Conservation (phyloP, 768 basidiomycete species). For the Tylopilus felleus region DNA sequence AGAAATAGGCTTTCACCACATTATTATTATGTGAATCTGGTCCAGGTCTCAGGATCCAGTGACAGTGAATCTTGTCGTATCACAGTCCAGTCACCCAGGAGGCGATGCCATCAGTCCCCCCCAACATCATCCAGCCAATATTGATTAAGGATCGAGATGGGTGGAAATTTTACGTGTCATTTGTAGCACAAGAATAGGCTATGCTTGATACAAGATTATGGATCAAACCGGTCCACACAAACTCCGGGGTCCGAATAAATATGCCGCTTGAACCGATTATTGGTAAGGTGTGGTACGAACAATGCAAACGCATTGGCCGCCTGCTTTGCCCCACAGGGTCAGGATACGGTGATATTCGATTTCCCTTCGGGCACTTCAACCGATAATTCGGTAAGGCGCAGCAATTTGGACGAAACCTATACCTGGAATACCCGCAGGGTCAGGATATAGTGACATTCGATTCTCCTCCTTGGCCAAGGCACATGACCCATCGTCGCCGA, state of each 20-base stretch:
- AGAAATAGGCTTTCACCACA: not conserved
- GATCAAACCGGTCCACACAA: conserved; percentile 6
- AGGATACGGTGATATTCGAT: not conserved
- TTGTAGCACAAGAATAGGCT: not conserved
- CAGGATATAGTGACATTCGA: not conserved
- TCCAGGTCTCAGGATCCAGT: not conserved
- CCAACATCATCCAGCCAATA: not conserved
- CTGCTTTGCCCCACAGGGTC: not conserved
- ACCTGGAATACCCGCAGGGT: not conserved
- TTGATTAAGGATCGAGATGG: conserved; percentile 1
- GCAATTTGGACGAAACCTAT: no score
- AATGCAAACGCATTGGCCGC: not conserved
- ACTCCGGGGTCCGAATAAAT: conserved; percentile 3
- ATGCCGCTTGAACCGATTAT: not conserved
- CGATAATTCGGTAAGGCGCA: no score
- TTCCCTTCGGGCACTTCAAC: not conserved
- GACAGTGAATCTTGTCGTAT: not conserved
- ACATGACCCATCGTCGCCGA: not conserved
- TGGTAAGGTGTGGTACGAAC: not conserved
- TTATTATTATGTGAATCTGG: not conserved
- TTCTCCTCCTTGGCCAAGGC: not conserved
- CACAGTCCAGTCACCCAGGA: not conserved
- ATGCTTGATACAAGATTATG: conserved; percentile 8
- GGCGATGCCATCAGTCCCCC: not conserved
- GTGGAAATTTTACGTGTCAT: conserved; percentile 23